A percentile compares a stretch with the other conserved stretches of the same genome.
Evolutionary conservation across 2,329 filamentous ascomycete genomes (phyloP).

Genomic region (Albifimbria verrucaria): DNA sequence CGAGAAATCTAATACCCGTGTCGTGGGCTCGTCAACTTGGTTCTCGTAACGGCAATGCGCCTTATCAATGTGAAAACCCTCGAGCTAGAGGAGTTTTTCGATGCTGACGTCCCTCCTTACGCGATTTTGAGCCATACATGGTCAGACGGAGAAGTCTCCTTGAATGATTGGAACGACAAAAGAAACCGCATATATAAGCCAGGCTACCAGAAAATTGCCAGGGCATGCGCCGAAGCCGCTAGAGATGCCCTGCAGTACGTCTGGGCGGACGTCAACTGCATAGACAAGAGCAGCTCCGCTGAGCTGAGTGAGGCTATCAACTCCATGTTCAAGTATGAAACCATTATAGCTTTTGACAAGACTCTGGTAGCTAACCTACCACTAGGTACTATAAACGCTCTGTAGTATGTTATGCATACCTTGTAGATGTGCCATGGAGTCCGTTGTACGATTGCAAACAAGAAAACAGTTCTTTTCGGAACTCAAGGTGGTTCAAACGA

Average conservation of each 20-base stretch:
- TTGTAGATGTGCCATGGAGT: constrained; percentile 14
- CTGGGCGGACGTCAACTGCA: constrained; percentile 14
- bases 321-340: constrained; percentile 10
- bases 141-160: constrained; percentile 5
- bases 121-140: constrained; percentile 13
- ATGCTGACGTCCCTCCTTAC: background rate
- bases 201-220: constrained; percentile 8
- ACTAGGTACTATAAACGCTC: constrained; percentile 10
- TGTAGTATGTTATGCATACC: constrained; percentile 7
- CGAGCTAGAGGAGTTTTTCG: background rate
- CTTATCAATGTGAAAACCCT: background rate
- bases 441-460: background rate
- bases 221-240: constrained; percentile 4
- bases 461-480: background rate
- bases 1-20: too few species aligned
- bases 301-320: constrained; percentile 14
- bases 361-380: too few species aligned
- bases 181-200: background rate
- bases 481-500: constrained; percentile 7
- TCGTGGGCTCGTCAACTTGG: too few species aligned
- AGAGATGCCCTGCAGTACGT: constrained; percentile 10
- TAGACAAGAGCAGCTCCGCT: constrained; percentile 12
- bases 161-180: constrained; percentile 4
- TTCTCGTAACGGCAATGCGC: too few species aligned
- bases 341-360: too few species aligned